Percentiles rank a stretch among this genome's conserved stretches.
Evolutionary conservation across 305 asterid species (phyloP).

Genomic region (Fraxinus latifolia): DNA sequence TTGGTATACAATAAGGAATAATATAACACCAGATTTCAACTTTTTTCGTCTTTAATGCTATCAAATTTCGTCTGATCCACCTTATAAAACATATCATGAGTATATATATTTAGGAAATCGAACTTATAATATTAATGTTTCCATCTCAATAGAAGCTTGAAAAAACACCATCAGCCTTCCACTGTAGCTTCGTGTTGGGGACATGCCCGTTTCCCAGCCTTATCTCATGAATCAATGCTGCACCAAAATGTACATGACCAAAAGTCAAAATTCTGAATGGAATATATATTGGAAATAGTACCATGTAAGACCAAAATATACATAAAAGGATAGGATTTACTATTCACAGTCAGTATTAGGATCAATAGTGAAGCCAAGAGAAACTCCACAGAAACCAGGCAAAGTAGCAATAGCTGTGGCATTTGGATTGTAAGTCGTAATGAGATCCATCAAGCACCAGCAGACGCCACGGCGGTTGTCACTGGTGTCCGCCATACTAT

Average conservation of each 20-base stretch:
- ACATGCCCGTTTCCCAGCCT: not conserved
- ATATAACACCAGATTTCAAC: not conserved
- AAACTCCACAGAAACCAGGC: conserved; percentile 88
- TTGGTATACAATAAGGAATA: not conserved
- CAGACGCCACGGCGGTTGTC: conserved; percentile 58
- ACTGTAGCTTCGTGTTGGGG: not conserved
- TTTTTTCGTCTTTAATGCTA: not conserved
- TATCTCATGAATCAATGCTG: not conserved
- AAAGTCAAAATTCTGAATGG: not conserved
- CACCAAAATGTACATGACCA: not conserved
- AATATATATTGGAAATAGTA: not conserved
- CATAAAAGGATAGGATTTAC: conserved; percentile 30
- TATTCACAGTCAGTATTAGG: conserved; percentile 82
- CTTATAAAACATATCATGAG: not conserved
- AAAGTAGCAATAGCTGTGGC: conserved; percentile 82
- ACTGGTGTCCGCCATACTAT: conserved; percentile 39
- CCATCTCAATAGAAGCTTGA: not conserved
- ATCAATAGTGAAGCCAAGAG: conserved; percentile 76
- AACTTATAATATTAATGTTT: not conserved
- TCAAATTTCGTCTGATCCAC: not conserved
- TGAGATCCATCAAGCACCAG: conserved; percentile 66
- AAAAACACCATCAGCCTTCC: not conserved
- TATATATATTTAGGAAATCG: not conserved
- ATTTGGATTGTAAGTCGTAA: conserved; percentile 46
- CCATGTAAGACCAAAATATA: not conserved